Evolutionary conservation across 495 filamentous ascomycete genomes (phyloP), one percentile per base, ranked within the genome.

Genomic region (Penicillium herquei): DNA sequence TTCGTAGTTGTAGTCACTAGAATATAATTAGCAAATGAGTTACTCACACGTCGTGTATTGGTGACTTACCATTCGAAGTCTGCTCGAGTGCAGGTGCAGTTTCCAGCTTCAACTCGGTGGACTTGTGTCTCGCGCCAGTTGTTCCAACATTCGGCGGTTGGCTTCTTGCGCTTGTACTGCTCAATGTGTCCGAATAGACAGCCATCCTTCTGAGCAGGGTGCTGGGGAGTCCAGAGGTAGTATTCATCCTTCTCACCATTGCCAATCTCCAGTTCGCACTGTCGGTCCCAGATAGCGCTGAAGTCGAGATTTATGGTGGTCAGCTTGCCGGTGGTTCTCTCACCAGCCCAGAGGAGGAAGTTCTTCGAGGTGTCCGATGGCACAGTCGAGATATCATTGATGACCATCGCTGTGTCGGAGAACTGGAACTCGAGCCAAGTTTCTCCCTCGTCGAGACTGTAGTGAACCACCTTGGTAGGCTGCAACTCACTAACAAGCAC

Each of bases 171-270:
- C 67, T 94, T 83, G 61, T 98, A 99, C 66, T 92, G 81, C 45
- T 91, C 83, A 37, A 87, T 76, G 73, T 96, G 95, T 14, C 95
- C 95, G 66, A 98, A 99, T 5, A 99, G 77, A 68, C 95, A 99
- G 47, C 90, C 81, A 49, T 87, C 75, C 3, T 86, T 75, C 63
- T 88, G 84, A 35, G 80, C 63, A 1, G 92, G 92, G 67, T 96
- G 92, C 54, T 79, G 79, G 12, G 95, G 92, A 49, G 79, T 79
- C 91, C 92, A 99, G 43, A 93, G 72, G 47, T 87, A 78, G 74
- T 95, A 98, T 61, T 91, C 87, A 56, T 85, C 80, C n/a, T 79
- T 83, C 26, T 84, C 80, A 7, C 73, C 74, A 49, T 88, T 71
- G 1, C 80, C 66, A 54, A 91, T 85, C 52, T 91, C 80, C 10